Evolutionary conservation across 140 eudicot species (phyloP).

Genomic region (Oenanthe javanica): DNA sequence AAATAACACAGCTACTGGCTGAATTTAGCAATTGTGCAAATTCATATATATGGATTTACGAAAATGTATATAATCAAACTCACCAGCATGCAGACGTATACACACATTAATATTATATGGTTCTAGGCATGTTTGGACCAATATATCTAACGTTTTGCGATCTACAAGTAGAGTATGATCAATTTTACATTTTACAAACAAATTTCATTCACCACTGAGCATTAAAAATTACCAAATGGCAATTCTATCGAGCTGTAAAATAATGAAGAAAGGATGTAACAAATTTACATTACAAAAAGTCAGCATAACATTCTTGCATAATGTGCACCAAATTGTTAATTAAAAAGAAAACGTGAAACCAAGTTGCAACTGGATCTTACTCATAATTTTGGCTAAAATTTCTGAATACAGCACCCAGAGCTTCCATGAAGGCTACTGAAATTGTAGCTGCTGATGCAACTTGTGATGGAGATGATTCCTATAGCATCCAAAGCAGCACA

Average conservation of each 20-base stretch:
- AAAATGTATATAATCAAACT: neutral
- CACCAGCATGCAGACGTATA: neutral
- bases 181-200: neutral
- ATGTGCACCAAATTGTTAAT: neutral
- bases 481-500: conserved; percentile 14
- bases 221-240: neutral
- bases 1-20: neutral
- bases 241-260: neutral
- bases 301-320: neutral
- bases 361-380: conserved; percentile 30
- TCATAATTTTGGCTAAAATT: conserved; percentile 58
- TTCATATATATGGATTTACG: neutral
- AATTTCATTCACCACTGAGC: neutral
- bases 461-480: conserved; percentile 88
- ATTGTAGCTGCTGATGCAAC: conserved; percentile 98
- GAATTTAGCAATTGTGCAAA: neutral
- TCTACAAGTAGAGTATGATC: neutral
- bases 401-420: conserved; percentile 67
- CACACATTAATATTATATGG: neutral
- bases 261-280: neutral
- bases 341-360: neutral
- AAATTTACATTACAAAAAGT: neutral
- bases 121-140: neutral
- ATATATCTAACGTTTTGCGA: neutral
- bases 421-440: conserved; percentile 88